Evolutionary conservation across 495 filamentous ascomycete genomes (phyloP).

Genomic region (Bombardia bombarda): DNA sequence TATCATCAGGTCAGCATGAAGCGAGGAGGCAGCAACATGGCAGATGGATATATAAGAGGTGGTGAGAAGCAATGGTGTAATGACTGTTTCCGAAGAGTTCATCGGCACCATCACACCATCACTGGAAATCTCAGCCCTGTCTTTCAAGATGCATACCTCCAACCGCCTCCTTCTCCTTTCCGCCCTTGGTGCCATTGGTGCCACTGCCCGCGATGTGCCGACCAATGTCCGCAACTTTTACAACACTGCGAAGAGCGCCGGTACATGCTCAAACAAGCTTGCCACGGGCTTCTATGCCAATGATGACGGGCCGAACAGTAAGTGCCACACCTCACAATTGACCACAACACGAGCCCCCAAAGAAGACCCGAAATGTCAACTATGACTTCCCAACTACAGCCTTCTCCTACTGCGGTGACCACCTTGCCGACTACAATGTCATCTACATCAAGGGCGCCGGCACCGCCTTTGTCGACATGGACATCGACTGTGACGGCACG

Average conservation of each 20-base stretch:
- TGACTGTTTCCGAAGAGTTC: too few species aligned
- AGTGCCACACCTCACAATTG: too few species aligned
- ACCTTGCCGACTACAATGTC: conserved; percentile 20
- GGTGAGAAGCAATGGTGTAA: too few species aligned
- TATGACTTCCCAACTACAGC: conserved; percentile 10
- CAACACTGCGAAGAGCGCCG: conserved; percentile 24
- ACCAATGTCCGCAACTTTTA: conserved; percentile 27
- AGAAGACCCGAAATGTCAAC: too few species aligned
- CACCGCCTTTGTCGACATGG: conserved; percentile 44
- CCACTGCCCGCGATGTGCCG: conserved; percentile 21
- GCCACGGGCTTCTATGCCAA: conserved; percentile 29
- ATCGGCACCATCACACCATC: too few species aligned
- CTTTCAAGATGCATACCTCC: neutral
- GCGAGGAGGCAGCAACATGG: too few species aligned
- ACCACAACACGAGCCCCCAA: too few species aligned
- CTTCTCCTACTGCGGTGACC: conserved; percentile 35
- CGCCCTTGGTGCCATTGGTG: neutral
- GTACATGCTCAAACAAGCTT: conserved; percentile 24
- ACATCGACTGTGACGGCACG: conserved; percentile 62
- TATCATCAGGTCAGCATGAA: too few species aligned
- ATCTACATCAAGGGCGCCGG: conserved; percentile 30
- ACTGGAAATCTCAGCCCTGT: too few species aligned
- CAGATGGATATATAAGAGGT: too few species aligned
- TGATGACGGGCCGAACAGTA: conserved; percentile 25
- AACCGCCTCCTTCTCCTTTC: neutral